Conservation (phyloP, 768 basidiomycete genomes). For the Collybia sordida region DNA sequence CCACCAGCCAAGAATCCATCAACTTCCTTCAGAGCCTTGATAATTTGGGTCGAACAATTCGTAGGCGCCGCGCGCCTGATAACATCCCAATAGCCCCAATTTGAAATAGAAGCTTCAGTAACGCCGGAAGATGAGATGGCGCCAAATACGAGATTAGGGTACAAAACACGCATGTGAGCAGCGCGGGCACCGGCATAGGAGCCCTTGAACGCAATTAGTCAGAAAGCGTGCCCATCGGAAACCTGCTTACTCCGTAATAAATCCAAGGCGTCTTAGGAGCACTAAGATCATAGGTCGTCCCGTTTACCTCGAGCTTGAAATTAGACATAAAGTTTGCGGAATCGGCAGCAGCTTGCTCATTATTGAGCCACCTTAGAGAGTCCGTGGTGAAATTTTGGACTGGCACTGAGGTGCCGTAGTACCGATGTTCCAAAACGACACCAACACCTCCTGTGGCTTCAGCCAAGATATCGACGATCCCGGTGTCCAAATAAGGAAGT, state of each 20-base stretch:
- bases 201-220: conserved; percentile 44
- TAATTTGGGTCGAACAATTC: conserved; percentile 50
- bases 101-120: conserved; percentile 77
- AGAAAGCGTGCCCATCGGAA: no score
- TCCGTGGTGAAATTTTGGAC: conserved; percentile 80
- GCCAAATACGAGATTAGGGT: conserved; percentile 86
- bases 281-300: conserved; percentile 67
- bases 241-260: conserved; percentile 84
- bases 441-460: conserved; percentile 85
- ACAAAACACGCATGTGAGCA: conserved; percentile 85
- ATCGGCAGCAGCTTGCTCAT: conserved; percentile 86
- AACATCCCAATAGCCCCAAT: conserved; percentile 89
- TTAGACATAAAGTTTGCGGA: conserved; percentile 88
- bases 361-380: conserved; percentile 87
- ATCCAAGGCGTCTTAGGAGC: conserved; percentile 81
- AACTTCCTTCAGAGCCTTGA: conserved; percentile 79
- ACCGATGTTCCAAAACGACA: conserved; percentile 87
- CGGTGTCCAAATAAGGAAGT: conserved; percentile 65
- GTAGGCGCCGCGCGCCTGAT: conserved; percentile 69
- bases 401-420: conserved; percentile 83
- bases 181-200: conserved; percentile 93
- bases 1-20: no score
- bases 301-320: conserved; percentile 72
- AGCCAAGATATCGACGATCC: conserved; percentile 84
- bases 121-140: conserved; percentile 70